These are phyloP conservation scores for Daldinia decipiens DNA, from an alignment of 495 filamentous ascomycete genomes.

Conservation along the genomic window DNA sequence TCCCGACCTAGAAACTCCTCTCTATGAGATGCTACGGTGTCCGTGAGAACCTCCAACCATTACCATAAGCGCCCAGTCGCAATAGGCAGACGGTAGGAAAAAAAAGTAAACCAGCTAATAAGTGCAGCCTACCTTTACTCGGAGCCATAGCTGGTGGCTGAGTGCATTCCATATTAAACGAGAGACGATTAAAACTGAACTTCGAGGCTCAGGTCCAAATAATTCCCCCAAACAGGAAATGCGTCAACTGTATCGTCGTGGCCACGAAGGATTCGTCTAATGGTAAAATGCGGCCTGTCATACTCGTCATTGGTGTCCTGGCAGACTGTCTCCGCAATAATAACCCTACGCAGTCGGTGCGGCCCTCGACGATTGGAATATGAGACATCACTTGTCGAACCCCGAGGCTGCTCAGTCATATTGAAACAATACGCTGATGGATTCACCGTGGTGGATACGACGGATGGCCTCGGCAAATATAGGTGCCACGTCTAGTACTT, in stretches of 20 bases:
- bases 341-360: conserved; percentile 21
- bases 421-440: conserved; percentile 96
- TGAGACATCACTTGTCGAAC: neutral
- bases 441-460: conserved; percentile 96
- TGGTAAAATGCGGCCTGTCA: conserved; percentile 23
- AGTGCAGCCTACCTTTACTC: conserved; percentile 40
- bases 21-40: conserved; percentile 43
- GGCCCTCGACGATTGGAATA: conserved; percentile 9
- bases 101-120: conserved; percentile 35
- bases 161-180: conserved; percentile 35
- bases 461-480: conserved; percentile 98
- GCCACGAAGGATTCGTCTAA: conserved; percentile 19
- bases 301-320: conserved; percentile 22
- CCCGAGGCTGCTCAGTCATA: conserved; percentile 68
- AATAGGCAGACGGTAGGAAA: conserved; percentile 16
- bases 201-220: conserved; percentile 28
- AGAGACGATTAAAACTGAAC: conserved; percentile 36
- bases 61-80: conserved; percentile 31
- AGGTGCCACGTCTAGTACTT: conserved; percentile 89
- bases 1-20: conserved; percentile 42
- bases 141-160: conserved; percentile 26
- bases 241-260: conserved; percentile 15
- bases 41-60: conserved; percentile 34
- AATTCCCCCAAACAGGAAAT: conserved; percentile 38
- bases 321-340: conserved; percentile 21